Base-by-base conservation (phyloP, 768 basidiomycete species). In the Phlegmacium glaucopus region DNA sequence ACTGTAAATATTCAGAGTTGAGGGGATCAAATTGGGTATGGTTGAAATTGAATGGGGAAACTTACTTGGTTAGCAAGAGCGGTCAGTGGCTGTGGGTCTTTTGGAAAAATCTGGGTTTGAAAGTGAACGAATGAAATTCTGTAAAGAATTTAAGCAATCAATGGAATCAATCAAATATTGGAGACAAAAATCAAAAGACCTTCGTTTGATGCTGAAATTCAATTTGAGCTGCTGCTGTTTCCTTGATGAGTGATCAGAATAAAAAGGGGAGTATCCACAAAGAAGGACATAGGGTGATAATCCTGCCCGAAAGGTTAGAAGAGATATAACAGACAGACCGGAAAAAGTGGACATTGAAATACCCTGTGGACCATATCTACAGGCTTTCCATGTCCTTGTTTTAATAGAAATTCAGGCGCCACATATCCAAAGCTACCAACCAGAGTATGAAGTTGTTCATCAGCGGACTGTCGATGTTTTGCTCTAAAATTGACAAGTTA, bases 341-440 rank as follows among this genome's bases (percentile, higher is more conserved):
- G 15, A 43, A 34, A 27, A 39, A 35, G 22, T n/a, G 36, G 37
- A 37, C 16, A 32, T 41, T 36, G 11, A 66, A 81, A 32, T 54
- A 91, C 91, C 95, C 96, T 4, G 83, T 85, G 25, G 87, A 84
- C 96, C 96, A 98, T 13, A 64, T 98, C 96, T 6, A 96, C 94
- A 3, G 90, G 82, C 61, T 91, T 93, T 39, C 93, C 85, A 59
- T 99, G 94, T 0, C 90, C 91, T n/a, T 74, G 64, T 55, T 87
- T 83, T 50, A 77, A 79, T 22, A 94, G 69, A 5, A 94, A 87
- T 60, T 94, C 91, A 1, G 95, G 95, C 2, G 96, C 94, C 37
- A 92, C 87, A 57, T 95, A 94, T 1, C 91, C 92, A 51, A 93
- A 82, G 58, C 84, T 87, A 0, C 90, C 90, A 0, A 90, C 90